Base-by-base conservation (phyloP, 2,329 filamentous ascomycete genomes). In the Penicillium paneum region DNA sequence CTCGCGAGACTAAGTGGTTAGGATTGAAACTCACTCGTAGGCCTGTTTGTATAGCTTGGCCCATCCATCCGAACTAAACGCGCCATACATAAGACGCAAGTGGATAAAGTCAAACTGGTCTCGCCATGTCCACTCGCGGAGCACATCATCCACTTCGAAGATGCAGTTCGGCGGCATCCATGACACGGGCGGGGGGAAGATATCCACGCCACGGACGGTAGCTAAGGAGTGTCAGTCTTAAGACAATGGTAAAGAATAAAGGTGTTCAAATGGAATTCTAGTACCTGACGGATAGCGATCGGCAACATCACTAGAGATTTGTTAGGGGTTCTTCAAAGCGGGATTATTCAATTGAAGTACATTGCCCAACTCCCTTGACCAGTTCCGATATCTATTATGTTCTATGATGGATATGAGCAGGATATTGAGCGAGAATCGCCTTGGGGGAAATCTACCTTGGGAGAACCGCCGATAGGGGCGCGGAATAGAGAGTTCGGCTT, bases 101-200 rank as follows among this genome's bases (percentile, higher is more conserved):
- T 67, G 64, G 13, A 67, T 63, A 11, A 64, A 59, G 40, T 65
- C 64, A 44, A 67, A 66, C 6, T 58, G 51, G 11, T 64, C 55
- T 45, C 42, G 42, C 54, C 57, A 63, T 36, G 57, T 64, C 64
- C 64, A 67, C 5, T 58, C 50, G n/a, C 56, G 57, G 32, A 61
- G 57, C 1, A 59, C 49, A 56, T 68, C 65, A 34, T 66, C 61
- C n/a, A 68, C 60, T 36, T 66, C 64, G 50, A 67, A 67, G 19
- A 59, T 28, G 38, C 59, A 65, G 50, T 68, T 68, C 4, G 66
- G 64, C 11, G 65, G 63, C 47, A 60, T 59, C 64, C 64, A 67
- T 10, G 47, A 38, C 5, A 54, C 49, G 1, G 59, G 59, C 3
- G 59, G 59, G 1, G 59, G 59, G 19, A 64, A 67, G 10, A 67